Evolutionary conservation across 164 flowering plant species (phyloP).

Genomic region (Vitis rotundifolia): DNA sequence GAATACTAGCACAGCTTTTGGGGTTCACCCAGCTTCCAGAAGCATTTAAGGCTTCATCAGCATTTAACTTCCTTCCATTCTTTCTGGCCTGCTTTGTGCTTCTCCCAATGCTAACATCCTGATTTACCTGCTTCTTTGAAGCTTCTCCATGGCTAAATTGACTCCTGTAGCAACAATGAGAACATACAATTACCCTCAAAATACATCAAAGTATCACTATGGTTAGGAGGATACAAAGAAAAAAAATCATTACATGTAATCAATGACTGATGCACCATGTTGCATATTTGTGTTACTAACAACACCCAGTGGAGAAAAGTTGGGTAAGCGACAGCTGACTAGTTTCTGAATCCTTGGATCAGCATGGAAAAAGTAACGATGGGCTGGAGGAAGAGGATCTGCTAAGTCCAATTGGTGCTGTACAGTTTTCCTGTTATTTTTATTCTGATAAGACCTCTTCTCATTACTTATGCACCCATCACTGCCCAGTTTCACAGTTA

Average conservation of each 20-base stretch:
- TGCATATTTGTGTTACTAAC: constrained; percentile 25
- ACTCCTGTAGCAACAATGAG: constrained; percentile 43
- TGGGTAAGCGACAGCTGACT: constrained; percentile 60
- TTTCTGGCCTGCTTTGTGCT: constrained; percentile 34
- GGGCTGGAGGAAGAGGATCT: constrained; percentile 56
- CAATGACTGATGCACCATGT: constrained; percentile 42
- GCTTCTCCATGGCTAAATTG: constrained; percentile 58
- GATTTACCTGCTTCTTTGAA: constrained; percentile 23
- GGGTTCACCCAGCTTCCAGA: constrained; percentile 69
- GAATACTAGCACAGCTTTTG: constrained; percentile 28
- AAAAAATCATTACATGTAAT: constrained; percentile 58
- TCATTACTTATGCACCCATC: constrained; percentile 1
- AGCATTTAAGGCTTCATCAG: constrained; percentile 29
- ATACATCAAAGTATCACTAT: constrained; percentile 1
- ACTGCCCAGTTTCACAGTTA: constrained; percentile 10
- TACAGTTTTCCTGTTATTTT: constrained; percentile 8
- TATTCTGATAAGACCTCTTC: constrained; percentile 8
- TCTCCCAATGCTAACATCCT: constrained; percentile 19
- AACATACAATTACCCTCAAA: background rate
- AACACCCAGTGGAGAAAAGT: constrained; percentile 64
- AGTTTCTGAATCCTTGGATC: constrained; percentile 70
- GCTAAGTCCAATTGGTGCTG: constrained; percentile 14
- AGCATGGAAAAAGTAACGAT: constrained; percentile 64
- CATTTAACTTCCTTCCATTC: constrained; percentile 30
- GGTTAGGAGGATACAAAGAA: background rate